Base-by-base conservation (phyloP, 2,329 filamentous ascomycete species). In the Pseudopithomyces chartarum region DNA sequence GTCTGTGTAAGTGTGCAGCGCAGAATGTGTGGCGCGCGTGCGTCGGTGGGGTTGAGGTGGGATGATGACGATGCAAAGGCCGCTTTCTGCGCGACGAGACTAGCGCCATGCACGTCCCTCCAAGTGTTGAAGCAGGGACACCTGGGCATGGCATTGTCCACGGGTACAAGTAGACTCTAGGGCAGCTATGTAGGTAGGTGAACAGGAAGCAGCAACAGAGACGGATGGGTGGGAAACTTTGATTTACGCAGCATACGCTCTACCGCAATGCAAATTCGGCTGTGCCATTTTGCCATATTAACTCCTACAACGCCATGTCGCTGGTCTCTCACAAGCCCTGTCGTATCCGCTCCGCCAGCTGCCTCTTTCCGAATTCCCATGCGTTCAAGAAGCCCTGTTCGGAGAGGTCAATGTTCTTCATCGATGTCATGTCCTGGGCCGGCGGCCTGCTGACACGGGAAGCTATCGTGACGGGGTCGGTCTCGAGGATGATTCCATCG, bases 371-470 rank as follows among this genome's bases (percentile, higher is more conserved):
- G 76, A 97, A 90, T 76, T 97, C 91, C 78, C 93, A 95, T 65
- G 94, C 83, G 80, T 97, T 97, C 78, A 97, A 88, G 76, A 98
- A 87, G 49, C 94, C 94, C 79, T 97, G 92, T 79, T 98, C 94
- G 70, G 92, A 96, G 54, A 98, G 87, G 76, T 98, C 94, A 77
- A 98, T 94, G 73, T 90, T 91, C 82, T 95, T 92, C 77, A 97
- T 86, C 73, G 92, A 92, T 8, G 85, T 83, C 67, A 92, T 89
- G 79, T 99, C 95, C 70, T 96, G 90, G 40, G 89, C 88, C 10
- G 95, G 95, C 39, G 95, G 93, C 77, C 90, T 89, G 84, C 91
- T 97, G 70, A 98, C 95, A 66, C 95, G 84, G 74, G 92, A 92
- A 47, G 94, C 90, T 64, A 99, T 91, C 70, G 97, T 90, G 62